Percentiles rank a stretch among this genome's conserved stretches.
Conservation (phyloP, 2,329 filamentous ascomycete genomes). For the Penicillium sp. region DNA sequence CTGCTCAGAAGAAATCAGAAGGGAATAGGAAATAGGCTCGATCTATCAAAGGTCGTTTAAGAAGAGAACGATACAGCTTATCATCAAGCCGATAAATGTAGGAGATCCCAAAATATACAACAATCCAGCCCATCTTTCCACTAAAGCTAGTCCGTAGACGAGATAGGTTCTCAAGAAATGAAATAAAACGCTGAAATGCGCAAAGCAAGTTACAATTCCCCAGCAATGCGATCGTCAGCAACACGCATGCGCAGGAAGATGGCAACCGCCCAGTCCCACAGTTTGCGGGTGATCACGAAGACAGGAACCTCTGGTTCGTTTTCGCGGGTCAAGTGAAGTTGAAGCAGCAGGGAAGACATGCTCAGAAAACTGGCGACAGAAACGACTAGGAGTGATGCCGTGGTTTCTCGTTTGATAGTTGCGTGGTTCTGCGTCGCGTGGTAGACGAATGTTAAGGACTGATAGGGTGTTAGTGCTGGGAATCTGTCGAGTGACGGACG, state of each 20-base stretch:
- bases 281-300: conserved; percentile 45
- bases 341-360: conserved; percentile 63
- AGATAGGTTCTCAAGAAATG: background rate
- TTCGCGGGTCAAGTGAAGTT: conserved; percentile 59
- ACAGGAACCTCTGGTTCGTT: conserved; percentile 59
- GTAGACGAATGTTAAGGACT: conserved; percentile 69
- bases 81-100: background rate
- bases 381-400: conserved; percentile 70
- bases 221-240: conserved; percentile 23
- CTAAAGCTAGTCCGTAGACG: background rate
- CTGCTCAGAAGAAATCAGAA: background rate
- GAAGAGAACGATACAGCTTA: background rate
- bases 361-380: conserved; percentile 71
- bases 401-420: conserved; percentile 73
- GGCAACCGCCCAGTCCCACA: conserved; percentile 37
- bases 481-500: background rate
- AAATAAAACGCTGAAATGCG: conserved; percentile 1
- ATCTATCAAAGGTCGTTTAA: conserved; percentile 18
- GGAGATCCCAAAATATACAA: conserved; percentile 14
- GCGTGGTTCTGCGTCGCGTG: conserved; percentile 73
- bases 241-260: conserved; percentile 35
- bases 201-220: conserved; percentile 21
- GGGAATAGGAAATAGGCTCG: conserved; percentile 3
- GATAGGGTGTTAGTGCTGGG: conserved; percentile 6
- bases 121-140: conserved; percentile 1